A percentile compares a stretch with the other conserved stretches of the same genome.
These are phyloP conservation scores for Trichoderma sp. DNA, from an alignment of 2,329 filamentous ascomycete species.

Conservation along the genomic window DNA sequence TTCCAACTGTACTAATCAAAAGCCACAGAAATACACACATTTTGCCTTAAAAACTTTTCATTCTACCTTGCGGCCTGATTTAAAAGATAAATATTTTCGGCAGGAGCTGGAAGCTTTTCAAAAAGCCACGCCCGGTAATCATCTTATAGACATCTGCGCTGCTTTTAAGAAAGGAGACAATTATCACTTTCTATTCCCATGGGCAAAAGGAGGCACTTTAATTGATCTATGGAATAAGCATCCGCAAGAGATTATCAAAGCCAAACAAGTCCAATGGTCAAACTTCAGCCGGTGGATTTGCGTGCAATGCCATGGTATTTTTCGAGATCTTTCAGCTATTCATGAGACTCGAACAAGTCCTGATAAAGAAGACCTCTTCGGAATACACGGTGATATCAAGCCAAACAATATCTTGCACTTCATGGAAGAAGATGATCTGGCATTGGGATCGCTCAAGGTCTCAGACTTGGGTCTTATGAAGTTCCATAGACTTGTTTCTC, in stretches of 20 bases:
- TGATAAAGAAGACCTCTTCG: too few relatives aligned
- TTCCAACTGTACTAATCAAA: too few relatives aligned
- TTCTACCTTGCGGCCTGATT: not conserved
- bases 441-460: slow-evolving; percentile 1
- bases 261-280: not conserved
- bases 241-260: not conserved
- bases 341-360: too few relatives aligned
- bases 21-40: not conserved
- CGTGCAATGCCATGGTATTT: not conserved
- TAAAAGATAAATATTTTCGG: not conserved
- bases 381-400: slow-evolving; percentile 1
- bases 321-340: not conserved
- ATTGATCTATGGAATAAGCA: not conserved
- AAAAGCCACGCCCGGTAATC: not conserved
- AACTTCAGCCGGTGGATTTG: not conserved
- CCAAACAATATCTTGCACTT: slow-evolving; percentile 5
- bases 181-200: not conserved
- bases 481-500: not conserved
- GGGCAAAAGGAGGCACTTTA: slow-evolving; percentile 1
- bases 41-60: slow-evolving; percentile 15
- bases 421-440: not conserved
- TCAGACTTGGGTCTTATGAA: slow-evolving; percentile 7
- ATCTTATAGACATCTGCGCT: not conserved
- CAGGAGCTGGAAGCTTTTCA: not conserved
- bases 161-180: not conserved